Evolutionary conservation across 2,329 filamentous ascomycete genomes (phyloP).

Genomic region (Fusarium paranaense): DNA sequence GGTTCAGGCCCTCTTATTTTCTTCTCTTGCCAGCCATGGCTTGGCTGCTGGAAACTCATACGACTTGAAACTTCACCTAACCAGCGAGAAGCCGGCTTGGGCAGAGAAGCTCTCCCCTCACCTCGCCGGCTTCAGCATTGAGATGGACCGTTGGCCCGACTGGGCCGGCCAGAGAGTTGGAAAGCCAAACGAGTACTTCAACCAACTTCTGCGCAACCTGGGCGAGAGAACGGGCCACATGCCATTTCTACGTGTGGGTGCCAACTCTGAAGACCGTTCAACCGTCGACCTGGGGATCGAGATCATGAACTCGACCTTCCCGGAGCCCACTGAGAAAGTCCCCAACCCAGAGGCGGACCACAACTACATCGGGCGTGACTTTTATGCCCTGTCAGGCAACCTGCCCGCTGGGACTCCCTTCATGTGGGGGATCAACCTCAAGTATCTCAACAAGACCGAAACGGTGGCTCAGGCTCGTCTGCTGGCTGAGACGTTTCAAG

Average conservation of each 20-base stretch:
- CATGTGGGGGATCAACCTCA: background rate
- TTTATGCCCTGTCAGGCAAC: background rate
- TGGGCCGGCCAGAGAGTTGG: background rate
- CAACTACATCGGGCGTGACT: background rate
- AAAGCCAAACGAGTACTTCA: background rate
- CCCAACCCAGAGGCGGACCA: background rate
- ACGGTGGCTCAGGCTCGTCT: background rate
- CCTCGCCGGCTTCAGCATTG: background rate
- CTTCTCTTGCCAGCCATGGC: background rate
- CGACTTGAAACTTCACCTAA: background rate
- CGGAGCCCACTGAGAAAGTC: background rate
- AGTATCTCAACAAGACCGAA: background rate
- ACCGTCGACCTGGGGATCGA: background rate
- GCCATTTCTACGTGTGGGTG: background rate
- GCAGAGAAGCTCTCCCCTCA: background rate
- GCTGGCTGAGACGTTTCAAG: background rate
- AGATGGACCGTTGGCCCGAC: background rate
- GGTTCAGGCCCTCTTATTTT: background rate
- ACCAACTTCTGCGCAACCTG: background rate
- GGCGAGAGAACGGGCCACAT: background rate
- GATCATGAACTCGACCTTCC: background rate
- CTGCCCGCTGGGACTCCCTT: background rate
- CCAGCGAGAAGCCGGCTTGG: background rate
- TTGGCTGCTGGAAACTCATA: background rate
- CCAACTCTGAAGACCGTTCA: background rate